A percentile compares a stretch with the other conserved stretches of the same genome.
phyloP scores from a whole-genome alignment of 108 stramenopile species.

The Phaeodactylum tricornutum region DNA sequence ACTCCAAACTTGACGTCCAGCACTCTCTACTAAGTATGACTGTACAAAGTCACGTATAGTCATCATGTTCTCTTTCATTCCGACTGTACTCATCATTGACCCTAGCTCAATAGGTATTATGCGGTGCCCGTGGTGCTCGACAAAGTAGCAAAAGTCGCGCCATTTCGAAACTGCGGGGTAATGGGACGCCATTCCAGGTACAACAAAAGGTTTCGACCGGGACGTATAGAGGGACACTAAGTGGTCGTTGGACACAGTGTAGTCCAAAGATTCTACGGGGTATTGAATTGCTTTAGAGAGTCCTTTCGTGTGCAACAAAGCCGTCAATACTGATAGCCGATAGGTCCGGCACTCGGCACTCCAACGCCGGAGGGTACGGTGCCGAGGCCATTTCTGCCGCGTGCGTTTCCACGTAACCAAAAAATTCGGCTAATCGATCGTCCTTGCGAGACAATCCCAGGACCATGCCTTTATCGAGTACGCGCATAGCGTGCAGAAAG shows the following conservation, averaged over 20 bases:
- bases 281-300: conserved; percentile 15
- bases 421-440: conserved; percentile 12
- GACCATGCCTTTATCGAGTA: conserved; percentile 36
- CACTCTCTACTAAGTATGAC: conserved; percentile 18
- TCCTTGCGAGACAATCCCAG: conserved; percentile 22
- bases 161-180: conserved; percentile 38
- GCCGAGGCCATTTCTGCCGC: conserved; percentile 19
- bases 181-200: conserved; percentile 21
- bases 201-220: conserved; percentile 20
- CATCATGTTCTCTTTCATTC: conserved; percentile 37
- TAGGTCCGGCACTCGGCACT: too few relatives aligned
- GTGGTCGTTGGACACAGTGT: neutral
- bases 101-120: conserved; percentile 50
- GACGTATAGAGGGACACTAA: neutral
- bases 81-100: conserved; percentile 16
- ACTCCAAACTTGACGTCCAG: conserved; percentile 14
- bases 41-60: conserved; percentile 26
- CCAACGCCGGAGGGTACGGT: conserved; percentile 9
- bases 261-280: conserved; percentile 7
- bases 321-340: too few relatives aligned
- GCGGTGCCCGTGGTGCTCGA: conserved; percentile 30
- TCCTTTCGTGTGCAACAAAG: too few relatives aligned
- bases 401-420: conserved; percentile 36
- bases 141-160: conserved; percentile 22
- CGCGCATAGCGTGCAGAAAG: conserved; percentile 25